Evolutionary conservation across 1,139 yeast genomes (phyloP).

Genomic region (Diutina siamensis): DNA sequence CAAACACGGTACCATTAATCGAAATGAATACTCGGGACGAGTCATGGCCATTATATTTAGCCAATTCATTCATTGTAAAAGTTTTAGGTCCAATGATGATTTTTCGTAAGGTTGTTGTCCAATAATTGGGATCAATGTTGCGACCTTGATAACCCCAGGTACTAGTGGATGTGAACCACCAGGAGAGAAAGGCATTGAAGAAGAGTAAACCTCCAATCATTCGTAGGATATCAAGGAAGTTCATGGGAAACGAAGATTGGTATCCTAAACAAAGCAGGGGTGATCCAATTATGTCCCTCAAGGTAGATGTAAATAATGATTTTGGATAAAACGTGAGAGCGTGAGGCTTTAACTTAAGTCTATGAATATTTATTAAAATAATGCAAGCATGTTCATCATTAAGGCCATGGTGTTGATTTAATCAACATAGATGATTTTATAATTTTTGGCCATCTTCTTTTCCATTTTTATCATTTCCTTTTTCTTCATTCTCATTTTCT

Average conservation of each 20-base stretch:
- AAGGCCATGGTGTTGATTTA: too few species aligned
- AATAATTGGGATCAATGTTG: slow-evolving; percentile 34
- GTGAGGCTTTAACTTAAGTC: too few species aligned
- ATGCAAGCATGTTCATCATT: too few species aligned
- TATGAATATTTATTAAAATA: too few species aligned
- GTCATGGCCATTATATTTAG: slow-evolving; percentile 42
- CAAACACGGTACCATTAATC: slow-evolving; percentile 57
- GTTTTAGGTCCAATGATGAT: slow-evolving; percentile 14
- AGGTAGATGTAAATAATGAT: too few species aligned
- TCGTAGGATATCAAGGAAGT: slow-evolving; percentile 28
- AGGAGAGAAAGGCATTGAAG: slow-evolving; percentile 37
- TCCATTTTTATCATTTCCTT: not conserved
- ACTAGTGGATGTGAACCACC: slow-evolving; percentile 35
- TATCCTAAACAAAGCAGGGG: too few species aligned
- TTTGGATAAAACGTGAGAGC: too few species aligned
- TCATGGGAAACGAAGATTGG: not conserved
- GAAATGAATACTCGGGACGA: slow-evolving; percentile 51
- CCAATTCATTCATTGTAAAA: slow-evolving; percentile 37
- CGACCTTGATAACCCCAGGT: slow-evolving; percentile 48
- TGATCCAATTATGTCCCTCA: too few species aligned
- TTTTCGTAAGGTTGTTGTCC: slow-evolving; percentile 14
- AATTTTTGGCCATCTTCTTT: not conserved
- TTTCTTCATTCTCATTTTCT: not conserved
- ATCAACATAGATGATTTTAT: not conserved
- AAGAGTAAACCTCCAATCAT: slow-evolving; percentile 36